A percentile compares a stretch with the other conserved stretches of the same genome.
Evolutionary conservation across 1,139 yeast genomes (phyloP).

Genomic region (Torulaspora pretoriensis): DNA sequence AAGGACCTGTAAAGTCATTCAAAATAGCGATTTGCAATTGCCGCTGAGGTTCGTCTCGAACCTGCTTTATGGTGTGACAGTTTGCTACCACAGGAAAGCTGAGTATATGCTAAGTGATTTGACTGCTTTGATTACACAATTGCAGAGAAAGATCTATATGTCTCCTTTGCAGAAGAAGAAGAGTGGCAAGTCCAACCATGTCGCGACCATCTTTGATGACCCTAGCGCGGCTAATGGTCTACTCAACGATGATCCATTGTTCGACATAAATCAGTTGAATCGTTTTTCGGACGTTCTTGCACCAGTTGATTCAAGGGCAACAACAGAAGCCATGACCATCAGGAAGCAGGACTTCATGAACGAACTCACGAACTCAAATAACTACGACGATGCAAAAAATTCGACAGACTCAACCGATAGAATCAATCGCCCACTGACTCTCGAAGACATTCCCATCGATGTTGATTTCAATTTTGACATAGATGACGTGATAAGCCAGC

Average conservation of each 20-base stretch:
- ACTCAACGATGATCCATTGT: conserved; percentile 28
- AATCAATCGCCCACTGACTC: conserved; percentile 14
- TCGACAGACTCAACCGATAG: conserved; percentile 9
- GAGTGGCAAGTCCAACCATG: conserved; percentile 2
- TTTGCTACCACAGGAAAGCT: conserved; percentile 33
- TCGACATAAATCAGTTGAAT: conserved; percentile 23
- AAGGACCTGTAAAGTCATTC: conserved; percentile 29
- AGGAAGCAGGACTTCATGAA: conserved; percentile 30
- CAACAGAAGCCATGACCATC: conserved; percentile 18
- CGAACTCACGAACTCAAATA: conserved; percentile 26
- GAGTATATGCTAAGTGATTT: conserved; percentile 33
- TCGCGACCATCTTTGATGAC: conserved; percentile 7
- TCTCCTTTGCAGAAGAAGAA: conserved; percentile 6
- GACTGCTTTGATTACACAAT: conserved; percentile 20
- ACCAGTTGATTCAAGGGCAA: neutral
- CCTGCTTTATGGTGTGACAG: conserved; percentile 32
- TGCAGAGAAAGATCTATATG: conserved; percentile 22
- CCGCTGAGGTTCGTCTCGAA: conserved; percentile 32
- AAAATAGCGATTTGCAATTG: conserved; percentile 17
- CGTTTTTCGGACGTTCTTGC: conserved; percentile 18
- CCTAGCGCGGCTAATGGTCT: conserved; percentile 12
- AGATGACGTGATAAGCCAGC: conserved; percentile 30
- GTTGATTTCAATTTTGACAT: conserved; percentile 30
- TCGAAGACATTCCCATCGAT: conserved; percentile 27
- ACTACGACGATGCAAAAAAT: conserved; percentile 7